Conservation (phyloP, 139 green algal species). For the Tetradesmus lagerheimii region DNA sequence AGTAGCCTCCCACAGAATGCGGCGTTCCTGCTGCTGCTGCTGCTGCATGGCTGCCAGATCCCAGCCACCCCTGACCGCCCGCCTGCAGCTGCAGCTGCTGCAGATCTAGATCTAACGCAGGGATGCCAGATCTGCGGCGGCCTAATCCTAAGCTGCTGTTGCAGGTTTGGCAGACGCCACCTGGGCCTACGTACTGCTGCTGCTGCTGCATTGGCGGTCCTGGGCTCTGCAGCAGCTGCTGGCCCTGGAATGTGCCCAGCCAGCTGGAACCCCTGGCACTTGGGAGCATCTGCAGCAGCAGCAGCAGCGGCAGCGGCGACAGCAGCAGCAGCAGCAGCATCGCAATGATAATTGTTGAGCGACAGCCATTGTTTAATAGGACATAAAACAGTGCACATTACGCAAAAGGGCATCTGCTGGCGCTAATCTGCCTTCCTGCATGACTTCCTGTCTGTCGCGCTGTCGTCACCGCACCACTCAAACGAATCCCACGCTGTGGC, state of each 20-base stretch:
- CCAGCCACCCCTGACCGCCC: not conserved
- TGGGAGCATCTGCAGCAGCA: conserved; percentile 15
- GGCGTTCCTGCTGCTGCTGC: not conserved
- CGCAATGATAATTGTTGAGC: not conserved
- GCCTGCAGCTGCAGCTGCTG: not conserved
- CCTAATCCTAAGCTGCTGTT: not conserved
- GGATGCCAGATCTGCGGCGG: not conserved
- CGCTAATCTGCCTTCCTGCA: too few relatives aligned
- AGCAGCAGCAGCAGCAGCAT: not conserved
- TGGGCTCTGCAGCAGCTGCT: conserved; percentile 16
- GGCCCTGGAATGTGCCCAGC: not conserved
- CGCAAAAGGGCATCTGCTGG: too few relatives aligned
- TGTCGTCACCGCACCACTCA: too few relatives aligned
- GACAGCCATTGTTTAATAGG: too few relatives aligned
- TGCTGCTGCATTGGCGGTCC: not conserved
- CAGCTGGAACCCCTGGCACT: not conserved
- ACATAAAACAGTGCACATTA: too few relatives aligned
- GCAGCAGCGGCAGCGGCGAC: too few relatives aligned
- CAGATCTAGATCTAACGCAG: not conserved
- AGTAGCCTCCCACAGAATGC: not conserved
- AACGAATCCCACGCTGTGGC: too few relatives aligned
- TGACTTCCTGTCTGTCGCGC: too few relatives aligned
- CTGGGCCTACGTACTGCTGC: not conserved
- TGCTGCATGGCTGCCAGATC: not conserved
- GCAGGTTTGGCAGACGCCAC: not conserved